Evolutionary conservation across 176 grass and related monocot species (phyloP), one percentile per base, ranked within the genome.

Genomic region (Zoysia pacifica): DNA sequence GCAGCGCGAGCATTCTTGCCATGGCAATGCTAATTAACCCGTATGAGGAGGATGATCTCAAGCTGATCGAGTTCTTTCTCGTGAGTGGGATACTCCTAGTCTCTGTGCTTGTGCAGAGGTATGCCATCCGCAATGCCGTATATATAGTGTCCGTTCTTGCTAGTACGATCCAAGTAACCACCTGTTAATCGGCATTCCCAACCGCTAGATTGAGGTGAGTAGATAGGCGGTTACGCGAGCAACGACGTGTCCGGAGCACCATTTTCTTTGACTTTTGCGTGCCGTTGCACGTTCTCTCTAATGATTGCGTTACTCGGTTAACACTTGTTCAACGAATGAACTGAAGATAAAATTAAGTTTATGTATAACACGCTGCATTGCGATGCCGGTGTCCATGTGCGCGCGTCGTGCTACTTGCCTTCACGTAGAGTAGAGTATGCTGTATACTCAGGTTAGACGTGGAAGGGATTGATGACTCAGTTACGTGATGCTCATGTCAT

Each of bases 201-300:
- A 86, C 18, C 15, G 50, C 49, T 11, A 0, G 10, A 74, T 59
- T 41, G 50, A 80, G 18, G 16, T 59, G n/a, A 59, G 18, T 18
- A 59, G 39, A 67, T 72, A 47, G 56, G 10, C 28, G 10, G 72
- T 59, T 42, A 43, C 16, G 38, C 15, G 53, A 74, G 52, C n/a
- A 58, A 48, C 48, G 13, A 14, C 12, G 13, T 53, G 35, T 52
- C 4, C 16, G 53, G 11, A 36, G 44, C 28, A 28, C 28, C 28
- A 28, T 28, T 28, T 28, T 28, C 28, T 28, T 28, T 28, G 28
- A 28, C 28, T 28, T 28, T 82, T 41, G 62, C 48, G 73, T 15
- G 56, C 48, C 4, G 12, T n/a, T 67, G 79, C 86, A 87, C 70
- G 86, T 87, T 82, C 20, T 5, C 0, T 49, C 49, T 51, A 18